Base-by-base conservation (phyloP, 2,329 filamentous ascomycete species). In the Neonectria neomacrospora region DNA sequence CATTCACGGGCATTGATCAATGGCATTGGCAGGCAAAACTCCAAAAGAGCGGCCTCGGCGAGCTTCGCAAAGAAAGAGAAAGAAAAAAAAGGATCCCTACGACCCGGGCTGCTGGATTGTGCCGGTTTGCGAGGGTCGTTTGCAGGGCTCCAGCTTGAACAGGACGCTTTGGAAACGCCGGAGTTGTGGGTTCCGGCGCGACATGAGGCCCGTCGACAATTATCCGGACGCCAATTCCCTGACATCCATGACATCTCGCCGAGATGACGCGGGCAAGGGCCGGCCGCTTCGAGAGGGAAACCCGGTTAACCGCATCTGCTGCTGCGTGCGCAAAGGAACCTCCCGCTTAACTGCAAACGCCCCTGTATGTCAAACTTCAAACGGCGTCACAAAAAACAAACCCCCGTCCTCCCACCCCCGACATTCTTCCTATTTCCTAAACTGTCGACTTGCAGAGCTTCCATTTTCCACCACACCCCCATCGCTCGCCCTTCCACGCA, bases 361-460 rank as follows among this genome's bases (percentile, higher is more conserved):
- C 50, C 50, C 59, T 28, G 8, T 42, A 62, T 9, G 4, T 42
- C 23, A 54, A 28, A 50, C 54, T 62, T 57, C 59, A 58, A 63
- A 63, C 42, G 60, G 48, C 26, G 48, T 54, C 50, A 54, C 54
- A 54, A 20, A 20, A 20, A 41, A 41, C 23, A 26, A 11, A n/a
- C 14, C 34, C 34, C 47, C n/a, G n/a, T n/a, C 48, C 22, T 47
- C 48, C 59, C 28, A 42, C 32, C 32, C 50, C 54, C 20, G 34
- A 20, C n/a, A n/a, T 18, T 41, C 48, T 22, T 58, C 34, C 69
- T 63, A 71, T 68, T 73, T 71, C 71, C 71, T 69, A 72, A 69
- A 68, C 7, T 48, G 67, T 73, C 71, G 45, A 62, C 64, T 50
- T 72, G 70, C 71, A 73, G 66, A 58, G 48, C 57, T 50, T 62